These are phyloP conservation scores for Dictyostelium citrinum DNA, from an alignment of 78 protist species.

Conservation along the genomic window DNA sequence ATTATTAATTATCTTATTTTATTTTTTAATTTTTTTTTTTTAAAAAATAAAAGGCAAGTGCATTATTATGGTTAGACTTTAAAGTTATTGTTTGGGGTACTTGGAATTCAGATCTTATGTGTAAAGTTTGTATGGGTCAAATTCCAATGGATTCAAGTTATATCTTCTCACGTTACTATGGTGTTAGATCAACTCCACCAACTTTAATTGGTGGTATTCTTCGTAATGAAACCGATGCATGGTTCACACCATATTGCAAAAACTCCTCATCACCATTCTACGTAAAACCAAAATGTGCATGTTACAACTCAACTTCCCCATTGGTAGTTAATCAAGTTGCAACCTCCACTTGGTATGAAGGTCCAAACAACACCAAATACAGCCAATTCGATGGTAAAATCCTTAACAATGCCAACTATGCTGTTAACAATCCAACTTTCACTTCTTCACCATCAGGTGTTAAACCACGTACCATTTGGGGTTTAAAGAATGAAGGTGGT, in stretches of 20 bases:
- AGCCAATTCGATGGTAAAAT: neutral
- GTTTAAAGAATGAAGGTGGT: neutral
- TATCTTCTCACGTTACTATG: conserved; percentile 15
- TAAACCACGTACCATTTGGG: conserved; percentile 14
- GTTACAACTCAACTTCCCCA: neutral
- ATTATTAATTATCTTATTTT: too few species aligned
- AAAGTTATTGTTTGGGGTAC: conserved; percentile 39
- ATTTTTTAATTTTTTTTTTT: neutral
- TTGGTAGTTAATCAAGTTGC: neutral
- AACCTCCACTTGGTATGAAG: neutral
- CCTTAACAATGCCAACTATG: neutral
- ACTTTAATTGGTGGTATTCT: conserved; percentile 41
- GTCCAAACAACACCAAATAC: neutral
- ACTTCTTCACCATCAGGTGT: conserved; percentile 10
- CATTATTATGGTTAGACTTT: conserved; percentile 32
- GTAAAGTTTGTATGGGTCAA: conserved; percentile 41
- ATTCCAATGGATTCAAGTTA: conserved; percentile 36
- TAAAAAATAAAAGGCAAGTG: neutral
- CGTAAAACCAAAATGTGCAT: conserved; percentile 33
- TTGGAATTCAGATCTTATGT: neutral
- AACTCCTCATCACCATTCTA: conserved; percentile 9
- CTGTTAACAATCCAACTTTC: neutral
- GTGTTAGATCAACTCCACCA: neutral
- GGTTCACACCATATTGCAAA: conserved; percentile 15
- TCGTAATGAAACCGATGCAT: neutral